These are phyloP conservation scores for Fraxinus excelsior DNA, from an alignment of 257 asterid genomes.

Conservation along the genomic window DNA sequence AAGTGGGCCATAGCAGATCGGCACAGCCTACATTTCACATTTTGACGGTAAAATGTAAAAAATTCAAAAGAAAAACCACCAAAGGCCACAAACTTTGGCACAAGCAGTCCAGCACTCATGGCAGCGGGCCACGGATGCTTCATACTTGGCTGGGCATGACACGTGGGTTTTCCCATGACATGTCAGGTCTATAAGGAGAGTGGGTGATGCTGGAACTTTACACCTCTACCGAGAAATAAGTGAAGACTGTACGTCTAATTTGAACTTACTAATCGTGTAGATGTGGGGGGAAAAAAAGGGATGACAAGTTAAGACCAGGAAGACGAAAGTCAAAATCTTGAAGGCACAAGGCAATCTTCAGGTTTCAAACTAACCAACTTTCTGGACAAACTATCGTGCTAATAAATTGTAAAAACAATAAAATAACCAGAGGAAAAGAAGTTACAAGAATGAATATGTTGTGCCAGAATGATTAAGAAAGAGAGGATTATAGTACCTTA, in stretches of 20 bases:
- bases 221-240: neutral
- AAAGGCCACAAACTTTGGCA: too few species aligned
- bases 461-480: neutral
- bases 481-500: slow-evolving; percentile 44
- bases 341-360: neutral
- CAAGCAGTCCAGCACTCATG: too few species aligned
- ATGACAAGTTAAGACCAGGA: neutral
- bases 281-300: neutral
- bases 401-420: neutral
- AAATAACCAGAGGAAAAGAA: neutral
- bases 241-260: neutral
- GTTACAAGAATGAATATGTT: neutral
- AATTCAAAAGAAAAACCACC: too few species aligned
- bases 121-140: too few species aligned
- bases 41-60: too few species aligned
- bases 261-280: neutral
- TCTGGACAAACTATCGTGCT: neutral
- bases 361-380: neutral
- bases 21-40: too few species aligned
- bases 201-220: too few species aligned
- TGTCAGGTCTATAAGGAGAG: too few species aligned
- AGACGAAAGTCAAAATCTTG: neutral
- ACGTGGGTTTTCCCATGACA: too few species aligned
- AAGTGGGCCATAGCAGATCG: too few species aligned
- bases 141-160: too few species aligned